phyloP scores from a whole-genome alignment of 1,139 yeast genomes.

The Yamadazyma atmosphaerica region DNA sequence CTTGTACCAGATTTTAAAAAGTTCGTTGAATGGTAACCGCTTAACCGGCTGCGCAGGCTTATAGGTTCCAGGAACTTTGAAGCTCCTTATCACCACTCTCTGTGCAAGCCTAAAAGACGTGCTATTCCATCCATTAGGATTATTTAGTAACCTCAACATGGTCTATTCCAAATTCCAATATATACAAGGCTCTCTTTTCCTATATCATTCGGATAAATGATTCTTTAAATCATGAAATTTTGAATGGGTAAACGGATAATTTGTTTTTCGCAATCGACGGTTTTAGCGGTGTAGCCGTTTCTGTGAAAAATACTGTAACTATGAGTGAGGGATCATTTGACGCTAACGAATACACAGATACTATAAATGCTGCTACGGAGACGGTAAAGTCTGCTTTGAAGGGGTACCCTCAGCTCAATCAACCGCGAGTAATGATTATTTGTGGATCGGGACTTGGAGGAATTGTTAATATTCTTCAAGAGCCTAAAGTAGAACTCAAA shows the following conservation, averaged over 20 bases:
- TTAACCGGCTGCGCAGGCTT: constrained; percentile 5
- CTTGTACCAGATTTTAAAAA: constrained; percentile 27
- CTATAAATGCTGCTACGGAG: constrained; percentile 22
- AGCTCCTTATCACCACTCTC: neutral
- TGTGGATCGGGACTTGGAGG: constrained; percentile 97
- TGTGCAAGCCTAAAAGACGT: neutral
- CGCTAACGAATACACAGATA: constrained; percentile 10
- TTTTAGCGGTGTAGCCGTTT: neutral
- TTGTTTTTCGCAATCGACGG: neutral
- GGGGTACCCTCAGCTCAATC: constrained; percentile 13
- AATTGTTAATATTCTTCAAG: constrained; percentile 56
- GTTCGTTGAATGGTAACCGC: constrained; percentile 8
- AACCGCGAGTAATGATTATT: constrained; percentile 71
- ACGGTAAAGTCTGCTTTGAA: constrained; percentile 17
- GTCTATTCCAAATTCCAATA: neutral
- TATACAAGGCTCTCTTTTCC: neutral
- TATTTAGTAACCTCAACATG: no score
- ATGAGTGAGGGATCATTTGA: constrained; percentile 8
- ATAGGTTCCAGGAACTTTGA: constrained; percentile 5
- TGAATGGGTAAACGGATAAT: neutral
- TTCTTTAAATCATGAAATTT: neutral
- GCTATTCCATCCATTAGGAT: neutral
- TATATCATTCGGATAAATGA: neutral
- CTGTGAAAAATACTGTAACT: neutral
- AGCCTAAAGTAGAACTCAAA: constrained; percentile 50